Evolutionary conservation across 2,329 filamentous ascomycete species (phyloP).

Genomic region (Didymosphaeria variabile): DNA sequence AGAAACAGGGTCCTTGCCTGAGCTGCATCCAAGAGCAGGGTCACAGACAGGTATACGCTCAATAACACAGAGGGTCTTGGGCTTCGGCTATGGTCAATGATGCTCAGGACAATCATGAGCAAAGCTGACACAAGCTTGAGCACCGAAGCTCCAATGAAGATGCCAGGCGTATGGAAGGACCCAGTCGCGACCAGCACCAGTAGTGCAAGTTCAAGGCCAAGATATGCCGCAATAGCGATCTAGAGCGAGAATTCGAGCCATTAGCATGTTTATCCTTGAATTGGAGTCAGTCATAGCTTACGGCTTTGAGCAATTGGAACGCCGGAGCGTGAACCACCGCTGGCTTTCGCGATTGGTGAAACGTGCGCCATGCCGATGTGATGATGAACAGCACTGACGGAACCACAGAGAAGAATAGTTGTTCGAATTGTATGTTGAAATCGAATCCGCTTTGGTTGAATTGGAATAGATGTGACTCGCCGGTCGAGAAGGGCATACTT

Average conservation of each 20-base stretch:
- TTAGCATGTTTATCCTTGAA: conserved; percentile 11
- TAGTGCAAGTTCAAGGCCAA: conserved; percentile 35
- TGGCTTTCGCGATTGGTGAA: conserved; percentile 40
- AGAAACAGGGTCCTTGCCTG: conserved; percentile 28
- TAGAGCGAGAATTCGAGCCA: conserved; percentile 10
- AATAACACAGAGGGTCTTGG: conserved; percentile 28
- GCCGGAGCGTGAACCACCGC: conserved; percentile 37
- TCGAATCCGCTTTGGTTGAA: conserved; percentile 27
- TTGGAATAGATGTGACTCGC: conserved; percentile 6
- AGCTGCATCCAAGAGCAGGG: conserved; percentile 24
- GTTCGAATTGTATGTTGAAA: conserved; percentile 45
- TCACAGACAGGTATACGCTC: conserved; percentile 25
- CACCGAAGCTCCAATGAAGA: conserved; percentile 42
- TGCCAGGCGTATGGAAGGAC: conserved; percentile 16
- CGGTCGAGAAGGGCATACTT: conserved; percentile 10
- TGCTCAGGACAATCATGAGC: conserved; percentile 19
- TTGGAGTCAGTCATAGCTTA: conserved; percentile 4
- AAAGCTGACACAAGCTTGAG: conserved; percentile 37
- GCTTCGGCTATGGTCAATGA: conserved; percentile 25
- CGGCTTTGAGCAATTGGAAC: conserved; percentile 19
- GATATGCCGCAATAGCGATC: conserved; percentile 30
- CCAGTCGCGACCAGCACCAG: conserved; percentile 31
- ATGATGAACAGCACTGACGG: conserved; percentile 41
- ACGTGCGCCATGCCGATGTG: conserved; percentile 41
- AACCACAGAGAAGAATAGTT: conserved; percentile 46